Conservation (phyloP, 345 rosid genomes). For the Noccaea bulbosa region DNA sequence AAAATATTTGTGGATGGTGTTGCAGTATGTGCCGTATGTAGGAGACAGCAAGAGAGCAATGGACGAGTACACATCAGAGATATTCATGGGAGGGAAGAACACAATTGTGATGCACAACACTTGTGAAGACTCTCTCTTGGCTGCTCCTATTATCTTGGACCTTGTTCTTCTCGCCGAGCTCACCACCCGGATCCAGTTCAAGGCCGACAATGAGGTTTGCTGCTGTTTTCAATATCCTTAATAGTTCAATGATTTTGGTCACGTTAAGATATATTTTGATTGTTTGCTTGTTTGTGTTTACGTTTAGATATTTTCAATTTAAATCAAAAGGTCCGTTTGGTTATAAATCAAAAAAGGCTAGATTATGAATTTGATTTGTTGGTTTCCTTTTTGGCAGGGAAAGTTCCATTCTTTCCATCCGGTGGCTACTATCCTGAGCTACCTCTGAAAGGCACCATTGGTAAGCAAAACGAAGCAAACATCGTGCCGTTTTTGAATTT, state of each 20-base stretch:
- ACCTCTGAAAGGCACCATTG: slow-evolving; percentile 95
- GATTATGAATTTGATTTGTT: slow-evolving; percentile 4
- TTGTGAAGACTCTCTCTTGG: slow-evolving; percentile 95
- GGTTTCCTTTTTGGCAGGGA: slow-evolving; percentile 56
- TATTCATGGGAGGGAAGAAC: slow-evolving; percentile 95
- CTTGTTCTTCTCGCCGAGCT: too few species aligned
- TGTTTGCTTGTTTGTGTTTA: not conserved
- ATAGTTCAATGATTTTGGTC: not conserved
- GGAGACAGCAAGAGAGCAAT: slow-evolving; percentile 99
- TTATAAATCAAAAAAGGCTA: not conserved
- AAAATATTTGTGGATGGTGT: slow-evolving; percentile 9
- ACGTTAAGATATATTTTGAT: not conserved
- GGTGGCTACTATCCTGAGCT: slow-evolving; percentile 91
- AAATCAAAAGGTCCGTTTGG: not conserved
- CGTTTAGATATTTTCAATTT: too few species aligned
- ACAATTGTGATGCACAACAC: slow-evolving; percentile 95
- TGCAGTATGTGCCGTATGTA: slow-evolving; percentile 91
- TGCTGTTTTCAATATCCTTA: not conserved
- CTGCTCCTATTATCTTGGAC: too few species aligned
- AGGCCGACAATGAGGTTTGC: slow-evolving; percentile 88
- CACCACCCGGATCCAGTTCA: too few species aligned
- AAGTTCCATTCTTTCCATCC: slow-evolving; percentile 99
- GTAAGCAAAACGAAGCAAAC: slow-evolving; percentile 52
- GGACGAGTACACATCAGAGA: slow-evolving; percentile 99
- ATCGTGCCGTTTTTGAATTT: slow-evolving; percentile 19